Percentiles rank a stretch among this genome's conserved stretches.
Conservation (phyloP, 2,329 filamentous ascomycete species). For the Colletotrichum chrysophilum region DNA sequence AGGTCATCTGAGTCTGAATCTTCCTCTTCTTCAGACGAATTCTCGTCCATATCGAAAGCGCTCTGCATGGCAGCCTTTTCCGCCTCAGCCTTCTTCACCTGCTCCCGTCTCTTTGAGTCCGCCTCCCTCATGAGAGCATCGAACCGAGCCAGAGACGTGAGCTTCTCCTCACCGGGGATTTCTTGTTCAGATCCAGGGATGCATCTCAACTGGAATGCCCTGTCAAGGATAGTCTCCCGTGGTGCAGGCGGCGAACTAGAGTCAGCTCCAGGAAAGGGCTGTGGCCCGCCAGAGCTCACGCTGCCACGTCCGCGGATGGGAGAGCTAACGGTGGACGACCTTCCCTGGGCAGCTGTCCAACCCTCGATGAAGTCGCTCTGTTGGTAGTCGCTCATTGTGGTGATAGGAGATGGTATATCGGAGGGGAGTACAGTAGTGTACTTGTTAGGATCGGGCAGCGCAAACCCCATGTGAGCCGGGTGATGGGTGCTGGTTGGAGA, state of each 20-base stretch:
- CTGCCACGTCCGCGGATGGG: constrained; percentile 60
- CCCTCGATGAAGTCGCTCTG: constrained; percentile 64
- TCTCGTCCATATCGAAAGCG: constrained; percentile 56
- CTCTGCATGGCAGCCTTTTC: constrained; percentile 45
- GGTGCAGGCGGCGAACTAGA: constrained; percentile 58
- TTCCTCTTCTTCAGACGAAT: constrained; percentile 48
- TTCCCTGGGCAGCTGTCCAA: constrained; percentile 64
- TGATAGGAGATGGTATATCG: constrained; percentile 61
- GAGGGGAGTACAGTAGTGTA: constrained; percentile 57
- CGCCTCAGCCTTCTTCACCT: constrained; percentile 35
- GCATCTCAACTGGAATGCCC: constrained; percentile 67
- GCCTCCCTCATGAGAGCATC: constrained; percentile 69
- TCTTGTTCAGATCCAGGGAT: constrained; percentile 65
- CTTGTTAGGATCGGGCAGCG: constrained; percentile 45
- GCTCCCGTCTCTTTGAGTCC: constrained; percentile 54
- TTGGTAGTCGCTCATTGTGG: constrained; percentile 57
- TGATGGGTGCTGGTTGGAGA: constrained; percentile 58
- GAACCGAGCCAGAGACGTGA: constrained; percentile 69
- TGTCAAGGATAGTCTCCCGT: constrained; percentile 70
- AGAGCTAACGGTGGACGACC: constrained; percentile 63
- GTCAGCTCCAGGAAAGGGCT: constrained; percentile 37
- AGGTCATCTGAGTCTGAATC: constrained; percentile 41
- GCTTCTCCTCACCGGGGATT: constrained; percentile 63
- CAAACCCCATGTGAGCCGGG: constrained; percentile 42
- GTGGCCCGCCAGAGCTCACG: constrained; percentile 54